Base-by-base conservation (phyloP, 2,329 filamentous ascomycete species). In the Penicillium palitans region DNA sequence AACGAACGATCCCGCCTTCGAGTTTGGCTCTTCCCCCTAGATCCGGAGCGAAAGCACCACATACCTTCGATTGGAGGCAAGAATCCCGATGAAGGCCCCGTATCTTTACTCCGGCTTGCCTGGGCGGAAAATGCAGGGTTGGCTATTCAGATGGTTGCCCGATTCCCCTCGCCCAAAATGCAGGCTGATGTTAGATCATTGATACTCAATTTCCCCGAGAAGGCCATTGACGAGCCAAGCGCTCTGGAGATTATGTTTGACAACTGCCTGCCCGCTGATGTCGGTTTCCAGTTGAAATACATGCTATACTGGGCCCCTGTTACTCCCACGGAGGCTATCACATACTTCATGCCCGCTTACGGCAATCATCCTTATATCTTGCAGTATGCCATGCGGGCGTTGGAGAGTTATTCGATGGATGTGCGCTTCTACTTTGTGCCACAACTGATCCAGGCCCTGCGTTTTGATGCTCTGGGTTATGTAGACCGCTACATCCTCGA, bases 371-470 rank as follows among this genome's bases (percentile, higher is more conserved):
- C 96, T 0, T 96, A 93, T 76, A 83, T 99, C 53, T 86, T 98
- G 40, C 96, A 99, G 74, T 99, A 98, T 74, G 95, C 95, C 1
- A 96, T 99, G 88, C 87, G 93, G 68, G 91, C 95, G 3, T 77
- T 99, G 48, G 95, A 99, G 72, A 93, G 90, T 66, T 95, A 99
- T 70, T 89, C 92, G 0, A 88, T 97, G n/a, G 95, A 98, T 72
- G 87, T 98, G 21, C 96, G 93, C 0, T 99, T 99, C 81, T 99
- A 98, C 77, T 98, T 97, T 71, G 95, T 99, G 3, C 95, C 96
- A 7, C 95, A 99, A 73, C 96, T 99, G 67, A 95, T 99, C 15
- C 95, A 99, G 74, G 90, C 91, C 44, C 83, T 99, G 44, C 89
- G 95, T 54, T 97, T 98, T 68, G 95, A 99, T 80, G 85, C 84